Evolutionary conservation across 2,329 filamentous ascomycete genomes (phyloP).

Genomic region (Ceratocystis papillata): DNA sequence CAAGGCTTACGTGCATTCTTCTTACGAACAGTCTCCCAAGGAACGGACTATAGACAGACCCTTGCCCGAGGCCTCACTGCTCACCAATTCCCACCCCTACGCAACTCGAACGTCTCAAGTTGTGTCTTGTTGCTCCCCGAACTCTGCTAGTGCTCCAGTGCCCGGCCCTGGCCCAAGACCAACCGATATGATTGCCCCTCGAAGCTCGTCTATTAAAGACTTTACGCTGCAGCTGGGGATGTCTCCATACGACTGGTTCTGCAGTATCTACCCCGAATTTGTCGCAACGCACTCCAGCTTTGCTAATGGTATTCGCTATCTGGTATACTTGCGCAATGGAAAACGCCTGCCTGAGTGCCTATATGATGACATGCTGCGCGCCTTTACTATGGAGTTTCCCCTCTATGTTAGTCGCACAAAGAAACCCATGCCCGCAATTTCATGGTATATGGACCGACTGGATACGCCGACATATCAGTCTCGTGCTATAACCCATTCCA

Average conservation of each 20-base stretch:
- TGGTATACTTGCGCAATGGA: conserved; percentile 33
- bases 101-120: background rate
- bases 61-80: background rate
- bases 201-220: background rate
- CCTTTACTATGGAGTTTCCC: conserved; percentile 36
- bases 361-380: conserved; percentile 44
- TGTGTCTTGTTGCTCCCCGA: too few species aligned
- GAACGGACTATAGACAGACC: background rate
- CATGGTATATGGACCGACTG: conserved; percentile 35
- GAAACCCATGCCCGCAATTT: conserved; percentile 32
- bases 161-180: background rate
- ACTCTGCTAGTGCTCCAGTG: background rate
- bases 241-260: conserved; percentile 34
- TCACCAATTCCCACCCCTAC: background rate
- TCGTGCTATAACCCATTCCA: conserved; percentile 32
- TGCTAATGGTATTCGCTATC: conserved; percentile 36
- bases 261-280: conserved; percentile 36
- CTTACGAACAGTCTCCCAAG: background rate
- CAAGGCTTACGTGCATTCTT: background rate
- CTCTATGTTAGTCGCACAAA: conserved; percentile 32
- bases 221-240: conserved; percentile 5
- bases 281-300: conserved; percentile 35
- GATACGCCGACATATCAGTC: conserved; percentile 29
- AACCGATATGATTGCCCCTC: background rate
- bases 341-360: conserved; percentile 35